Conservation (phyloP, 495 filamentous ascomycete genomes). For the Niebla homalea region DNA sequence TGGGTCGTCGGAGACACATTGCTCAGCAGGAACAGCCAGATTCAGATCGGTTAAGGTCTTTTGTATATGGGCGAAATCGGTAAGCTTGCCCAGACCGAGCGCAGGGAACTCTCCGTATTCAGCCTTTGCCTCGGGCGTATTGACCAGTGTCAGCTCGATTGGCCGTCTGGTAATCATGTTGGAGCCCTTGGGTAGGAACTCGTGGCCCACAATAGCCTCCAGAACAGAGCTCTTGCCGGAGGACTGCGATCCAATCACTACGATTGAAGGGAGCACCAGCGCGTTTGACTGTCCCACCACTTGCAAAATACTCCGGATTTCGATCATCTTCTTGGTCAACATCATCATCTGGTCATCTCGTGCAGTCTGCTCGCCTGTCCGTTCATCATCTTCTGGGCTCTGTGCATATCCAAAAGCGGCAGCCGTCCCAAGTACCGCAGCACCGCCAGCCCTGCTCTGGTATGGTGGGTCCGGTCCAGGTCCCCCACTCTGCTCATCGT, state of each 20-base stretch:
- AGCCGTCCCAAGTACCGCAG: constrained; percentile 48
- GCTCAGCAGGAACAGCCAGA: constrained; percentile 71
- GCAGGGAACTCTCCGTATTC: constrained; percentile 97
- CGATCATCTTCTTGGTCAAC: constrained; percentile 98
- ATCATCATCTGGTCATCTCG: constrained; percentile 99
- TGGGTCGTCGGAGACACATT: constrained; percentile 92
- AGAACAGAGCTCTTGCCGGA: constrained; percentile 97
- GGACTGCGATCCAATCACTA: constrained; percentile 96
- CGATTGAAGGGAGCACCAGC: constrained; percentile 83
- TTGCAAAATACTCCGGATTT: constrained; percentile 84
- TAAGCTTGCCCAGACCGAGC: constrained; percentile 77
- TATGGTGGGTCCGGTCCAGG: constrained; percentile 25
- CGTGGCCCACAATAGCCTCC: constrained; percentile 94
- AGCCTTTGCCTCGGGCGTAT: constrained; percentile 76
- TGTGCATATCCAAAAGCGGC: constrained; percentile 67
- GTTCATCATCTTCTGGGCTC: constrained; percentile 54
- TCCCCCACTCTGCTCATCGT: constrained; percentile 23
- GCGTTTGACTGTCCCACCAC: constrained; percentile 80
- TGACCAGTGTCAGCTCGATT: constrained; percentile 93
- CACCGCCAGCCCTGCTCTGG: constrained; percentile 43
- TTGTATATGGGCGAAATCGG: constrained; percentile 87
- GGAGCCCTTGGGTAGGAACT: constrained; percentile 90
- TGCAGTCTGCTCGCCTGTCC: constrained; percentile 49
- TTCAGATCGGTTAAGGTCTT: constrained; percentile 91
- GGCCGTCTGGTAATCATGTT: constrained; percentile 98